phyloP scores from a whole-genome alignment of 768 basidiomycete genomes.

The Chlorophyllum brunneum region DNA sequence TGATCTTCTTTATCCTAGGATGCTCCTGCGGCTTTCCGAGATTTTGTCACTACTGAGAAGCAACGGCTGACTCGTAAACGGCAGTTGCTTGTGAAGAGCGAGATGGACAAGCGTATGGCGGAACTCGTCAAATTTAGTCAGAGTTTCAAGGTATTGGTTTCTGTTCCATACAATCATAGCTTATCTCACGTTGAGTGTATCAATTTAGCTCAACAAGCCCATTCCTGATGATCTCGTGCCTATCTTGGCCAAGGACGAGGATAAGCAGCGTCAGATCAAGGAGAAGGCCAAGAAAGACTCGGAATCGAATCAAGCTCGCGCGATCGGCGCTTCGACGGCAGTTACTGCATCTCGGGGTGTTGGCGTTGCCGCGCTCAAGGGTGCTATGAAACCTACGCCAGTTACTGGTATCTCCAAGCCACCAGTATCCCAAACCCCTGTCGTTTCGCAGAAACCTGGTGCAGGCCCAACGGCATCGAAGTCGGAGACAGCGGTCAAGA shows the following conservation, averaged over 20 bases:
- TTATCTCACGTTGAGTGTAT: neutral
- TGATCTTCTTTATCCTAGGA: conserved; percentile 13
- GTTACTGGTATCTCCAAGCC: conserved; percentile 23
- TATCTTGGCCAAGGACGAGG: conserved; percentile 91
- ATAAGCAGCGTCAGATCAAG: conserved; percentile 78
- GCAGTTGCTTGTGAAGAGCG: conserved; percentile 83
- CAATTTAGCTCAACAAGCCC: conserved; percentile 83
- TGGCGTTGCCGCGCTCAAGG: conserved; percentile 23
- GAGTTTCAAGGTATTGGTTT: conserved; percentile 80
- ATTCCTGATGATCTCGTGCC: conserved; percentile 93
- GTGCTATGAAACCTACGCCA: conserved; percentile 25
- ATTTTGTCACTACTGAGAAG: conserved; percentile 90
- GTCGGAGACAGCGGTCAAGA: conserved; percentile 27
- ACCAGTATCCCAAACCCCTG: conserved; percentile 14
- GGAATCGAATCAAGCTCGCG: conserved; percentile 57
- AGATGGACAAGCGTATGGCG: conserved; percentile 92
- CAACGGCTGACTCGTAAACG: conserved; percentile 88
- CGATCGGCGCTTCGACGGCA: conserved; percentile 60
- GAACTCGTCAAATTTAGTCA: conserved; percentile 92
- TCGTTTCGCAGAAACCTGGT: conserved; percentile 23
- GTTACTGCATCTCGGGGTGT: conserved; percentile 44
- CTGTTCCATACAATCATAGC: neutral
- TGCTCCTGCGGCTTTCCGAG: conserved; percentile 78
- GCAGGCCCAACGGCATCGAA: conserved; percentile 22
- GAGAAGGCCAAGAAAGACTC: conserved; percentile 76